A percentile compares a stretch with the other conserved stretches of the same genome.
These are phyloP conservation scores for Coniochaeta sp. DNA, from an alignment of 2,329 filamentous ascomycete species.

Conservation along the genomic window DNA sequence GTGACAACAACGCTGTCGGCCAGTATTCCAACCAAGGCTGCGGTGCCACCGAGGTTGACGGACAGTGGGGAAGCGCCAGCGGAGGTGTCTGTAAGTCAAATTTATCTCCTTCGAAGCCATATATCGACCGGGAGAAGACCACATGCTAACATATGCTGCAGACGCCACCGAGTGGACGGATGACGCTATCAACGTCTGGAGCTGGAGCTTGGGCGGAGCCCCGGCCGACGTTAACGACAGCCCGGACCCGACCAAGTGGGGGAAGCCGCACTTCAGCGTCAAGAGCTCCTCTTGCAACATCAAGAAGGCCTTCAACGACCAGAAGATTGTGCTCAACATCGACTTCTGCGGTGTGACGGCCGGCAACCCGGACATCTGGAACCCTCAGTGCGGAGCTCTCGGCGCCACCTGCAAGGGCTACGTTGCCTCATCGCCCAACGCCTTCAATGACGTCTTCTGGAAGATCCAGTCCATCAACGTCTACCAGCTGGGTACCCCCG, in stretches of 20 bases:
- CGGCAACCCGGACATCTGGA: constrained; percentile 24
- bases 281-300: constrained; percentile 55
- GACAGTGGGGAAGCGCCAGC: constrained; percentile 26
- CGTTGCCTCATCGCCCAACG: constrained; percentile 25
- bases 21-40: constrained; percentile 34
- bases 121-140: constrained; percentile 9
- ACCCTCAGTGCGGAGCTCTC: constrained; percentile 9
- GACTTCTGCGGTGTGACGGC: constrained; percentile 69
- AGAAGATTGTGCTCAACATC: constrained; percentile 69
- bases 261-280: constrained; percentile 53
- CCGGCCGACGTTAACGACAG: constrained; percentile 27
- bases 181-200: constrained; percentile 32
- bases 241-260: constrained; percentile 60
- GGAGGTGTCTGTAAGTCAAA: constrained; percentile 27
- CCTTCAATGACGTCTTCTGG: constrained; percentile 31
- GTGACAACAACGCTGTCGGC: constrained; percentile 28
- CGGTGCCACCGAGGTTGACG: constrained; percentile 26
- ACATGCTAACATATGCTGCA: constrained; percentile 11
- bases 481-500: constrained; percentile 10
- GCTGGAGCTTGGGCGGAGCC: constrained; percentile 22
- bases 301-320: constrained; percentile 50
- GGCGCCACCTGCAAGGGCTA: constrained; percentile 25
- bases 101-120: constrained; percentile 14
- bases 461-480: constrained; percentile 33
- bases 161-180: constrained; percentile 33